A percentile compares a stretch with the other conserved stretches of the same genome.
These are phyloP conservation scores for Gnomoniopsis sp. DNA, from an alignment of 2,329 filamentous ascomycete genomes.

Conservation along the genomic window DNA sequence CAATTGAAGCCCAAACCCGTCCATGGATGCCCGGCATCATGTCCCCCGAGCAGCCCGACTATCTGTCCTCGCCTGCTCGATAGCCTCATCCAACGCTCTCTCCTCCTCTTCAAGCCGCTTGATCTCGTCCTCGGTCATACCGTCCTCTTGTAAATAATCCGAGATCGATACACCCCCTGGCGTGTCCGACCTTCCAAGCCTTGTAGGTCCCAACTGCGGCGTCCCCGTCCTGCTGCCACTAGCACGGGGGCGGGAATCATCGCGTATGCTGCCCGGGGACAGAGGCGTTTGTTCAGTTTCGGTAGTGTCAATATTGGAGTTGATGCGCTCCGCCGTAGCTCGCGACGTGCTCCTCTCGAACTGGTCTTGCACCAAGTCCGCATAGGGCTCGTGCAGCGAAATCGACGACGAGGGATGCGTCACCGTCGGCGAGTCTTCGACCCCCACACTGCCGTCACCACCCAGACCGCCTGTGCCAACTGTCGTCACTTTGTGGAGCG, in stretches of 20 bases:
- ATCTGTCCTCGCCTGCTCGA: slow-evolving; percentile 39
- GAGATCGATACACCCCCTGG: slow-evolving; percentile 32
- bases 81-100: slow-evolving; percentile 52
- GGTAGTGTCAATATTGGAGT: no score
- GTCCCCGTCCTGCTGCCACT: not conserved
- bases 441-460: slow-evolving; percentile 17
- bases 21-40: not conserved
- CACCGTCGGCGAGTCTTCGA: not conserved
- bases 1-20: not conserved
- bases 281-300: slow-evolving; percentile 4
- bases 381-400: not conserved
- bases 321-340: not conserved
- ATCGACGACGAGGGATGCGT: not conserved
- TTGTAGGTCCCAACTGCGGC: slow-evolving; percentile 8
- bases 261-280: not conserved
- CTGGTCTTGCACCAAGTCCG: not conserved
- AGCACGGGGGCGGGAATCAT: not conserved
- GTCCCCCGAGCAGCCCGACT: not conserved
- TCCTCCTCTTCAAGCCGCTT: slow-evolving; percentile 56
- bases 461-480: slow-evolving; percentile 12
- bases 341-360: not conserved
- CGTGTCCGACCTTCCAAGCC: slow-evolving; percentile 22
- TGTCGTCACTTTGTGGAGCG: slow-evolving; percentile 17
- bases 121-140: slow-evolving; percentile 57
- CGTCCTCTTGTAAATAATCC: slow-evolving; percentile 50